Conservation (phyloP, 169 alveolate genomes). For the Eimeria necatrix region DNA sequence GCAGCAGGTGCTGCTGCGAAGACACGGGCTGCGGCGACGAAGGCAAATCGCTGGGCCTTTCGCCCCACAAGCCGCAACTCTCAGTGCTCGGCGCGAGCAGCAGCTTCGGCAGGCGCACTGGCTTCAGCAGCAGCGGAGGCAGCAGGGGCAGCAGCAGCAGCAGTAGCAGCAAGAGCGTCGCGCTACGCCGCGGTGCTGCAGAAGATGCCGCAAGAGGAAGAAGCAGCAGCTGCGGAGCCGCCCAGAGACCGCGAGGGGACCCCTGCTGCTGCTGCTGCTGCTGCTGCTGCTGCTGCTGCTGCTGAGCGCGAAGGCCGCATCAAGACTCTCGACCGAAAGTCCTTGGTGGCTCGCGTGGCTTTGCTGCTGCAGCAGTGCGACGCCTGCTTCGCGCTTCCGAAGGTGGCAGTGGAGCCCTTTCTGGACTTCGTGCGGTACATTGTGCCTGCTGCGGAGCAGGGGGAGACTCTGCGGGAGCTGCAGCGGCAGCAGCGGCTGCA, state of each 20-base stretch:
- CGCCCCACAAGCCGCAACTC: no score
- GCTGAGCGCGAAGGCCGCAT: not conserved
- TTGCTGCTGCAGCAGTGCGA: slow-evolving; percentile 55
- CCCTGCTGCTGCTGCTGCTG: not conserved
- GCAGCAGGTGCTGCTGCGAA: no score
- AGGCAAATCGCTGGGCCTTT: no score
- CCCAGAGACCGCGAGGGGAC: no score
- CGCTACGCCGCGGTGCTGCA: not conserved
- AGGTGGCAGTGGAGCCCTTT: slow-evolving; percentile 16
- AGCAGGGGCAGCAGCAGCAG: slow-evolving; percentile 42
- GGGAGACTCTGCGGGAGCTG: slow-evolving; percentile 10
- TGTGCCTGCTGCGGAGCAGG: slow-evolving; percentile 35
- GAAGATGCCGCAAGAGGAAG: not conserved
- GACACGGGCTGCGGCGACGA: no score
- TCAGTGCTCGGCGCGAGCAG: not conserved
- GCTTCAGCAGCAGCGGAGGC: slow-evolving; percentile 42
- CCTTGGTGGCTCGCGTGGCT: not conserved
- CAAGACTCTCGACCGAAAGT: not conserved
- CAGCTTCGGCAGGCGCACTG: not conserved
- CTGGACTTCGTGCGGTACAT: not conserved
- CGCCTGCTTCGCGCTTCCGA: slow-evolving; percentile 46
- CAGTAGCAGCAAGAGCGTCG: not conserved
- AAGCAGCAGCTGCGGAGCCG: no score
- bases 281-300: not conserved
- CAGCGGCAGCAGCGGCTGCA: slow-evolving; percentile 54